phyloP scores from a whole-genome alignment of 441 rosid species.

The Dalechampia spathulata region DNA sequence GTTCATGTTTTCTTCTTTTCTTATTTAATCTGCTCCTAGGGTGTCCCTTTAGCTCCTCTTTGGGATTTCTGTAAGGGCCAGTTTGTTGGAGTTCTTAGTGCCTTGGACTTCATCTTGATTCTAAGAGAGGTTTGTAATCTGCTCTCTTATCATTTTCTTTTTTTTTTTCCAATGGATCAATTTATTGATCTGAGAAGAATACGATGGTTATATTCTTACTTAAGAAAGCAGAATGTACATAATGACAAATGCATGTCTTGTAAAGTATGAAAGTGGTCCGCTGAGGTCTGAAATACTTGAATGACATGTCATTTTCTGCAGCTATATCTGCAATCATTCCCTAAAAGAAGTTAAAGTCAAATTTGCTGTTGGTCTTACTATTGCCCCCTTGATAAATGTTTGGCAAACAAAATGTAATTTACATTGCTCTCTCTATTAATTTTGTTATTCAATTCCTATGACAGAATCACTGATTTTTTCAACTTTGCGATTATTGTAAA shows the following conservation, averaged over 20 bases:
- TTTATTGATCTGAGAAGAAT: neutral
- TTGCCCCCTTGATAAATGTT: neutral
- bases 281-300: neutral
- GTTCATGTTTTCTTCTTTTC: constrained; percentile 17
- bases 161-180: neutral
- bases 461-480: neutral
- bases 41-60: constrained; percentile 54
- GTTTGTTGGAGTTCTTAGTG: constrained; percentile 58
- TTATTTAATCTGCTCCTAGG: constrained; percentile 31
- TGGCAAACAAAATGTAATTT: neutral
- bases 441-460: neutral
- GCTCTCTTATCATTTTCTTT: neutral
- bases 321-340: neutral
- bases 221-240: neutral
- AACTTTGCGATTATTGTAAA: too few relatives aligned
- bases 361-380: neutral
- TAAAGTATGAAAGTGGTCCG: neutral
- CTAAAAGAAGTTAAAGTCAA: neutral
- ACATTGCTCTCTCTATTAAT: neutral
- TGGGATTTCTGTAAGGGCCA: constrained; percentile 50
- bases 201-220: neutral
- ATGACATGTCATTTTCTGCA: neutral
- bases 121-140: constrained; percentile 41
- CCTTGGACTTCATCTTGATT: constrained; percentile 54
- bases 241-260: too few relatives aligned